Evolutionary conservation across 1,139 yeast genomes (phyloP), one percentile per base, ranked within the genome.

Genomic region (Scheffersomyces stambukii): DNA sequence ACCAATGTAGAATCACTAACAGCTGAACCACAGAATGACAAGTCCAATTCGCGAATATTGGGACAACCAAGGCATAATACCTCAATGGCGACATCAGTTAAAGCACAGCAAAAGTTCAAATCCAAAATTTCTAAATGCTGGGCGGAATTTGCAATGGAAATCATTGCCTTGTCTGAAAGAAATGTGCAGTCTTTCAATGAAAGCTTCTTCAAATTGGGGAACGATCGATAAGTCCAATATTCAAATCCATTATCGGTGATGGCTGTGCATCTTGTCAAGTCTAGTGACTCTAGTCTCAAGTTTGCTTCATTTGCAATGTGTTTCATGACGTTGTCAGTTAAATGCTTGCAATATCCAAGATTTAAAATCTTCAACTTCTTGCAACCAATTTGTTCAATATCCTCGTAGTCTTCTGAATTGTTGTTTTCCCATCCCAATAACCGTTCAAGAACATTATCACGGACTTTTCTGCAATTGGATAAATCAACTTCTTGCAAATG

Each of bases 21-120:
- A 1, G 91, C 89, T 27, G 83, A 73, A 2, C 91, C 91, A 54
- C 91, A 82, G 46, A 80, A 82, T 8, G 85, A 77, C 29, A 81
- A 51, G 40, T 80, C 79, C 31, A 82, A 57, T 19, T 58, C 55
- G 30, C 63, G 52, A 32, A 82, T 53, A 14, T 64, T 55, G 26
- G 75, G 80, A 44, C 86, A 79, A 7, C 85, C 83, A 15, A 77
- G 55, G 35, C 82, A 69, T 17, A 82, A 53, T 1, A 78, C 76
- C 37, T 81, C 85, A 13, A 82, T 62, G 4, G 89, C 69, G 23
- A 74, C 66, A 46, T 82, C 89, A 2, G 83, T 74, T 30, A 82
- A 56, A 3, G 85, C 81, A 54, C 91, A 81, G 48, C 93, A 82
- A 44, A 82, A 82, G 19, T 81, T 78, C 29, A 81, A 56, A 40